Conservation (phyloP, 345 rosid species). For the Passiflora organensis region DNA sequence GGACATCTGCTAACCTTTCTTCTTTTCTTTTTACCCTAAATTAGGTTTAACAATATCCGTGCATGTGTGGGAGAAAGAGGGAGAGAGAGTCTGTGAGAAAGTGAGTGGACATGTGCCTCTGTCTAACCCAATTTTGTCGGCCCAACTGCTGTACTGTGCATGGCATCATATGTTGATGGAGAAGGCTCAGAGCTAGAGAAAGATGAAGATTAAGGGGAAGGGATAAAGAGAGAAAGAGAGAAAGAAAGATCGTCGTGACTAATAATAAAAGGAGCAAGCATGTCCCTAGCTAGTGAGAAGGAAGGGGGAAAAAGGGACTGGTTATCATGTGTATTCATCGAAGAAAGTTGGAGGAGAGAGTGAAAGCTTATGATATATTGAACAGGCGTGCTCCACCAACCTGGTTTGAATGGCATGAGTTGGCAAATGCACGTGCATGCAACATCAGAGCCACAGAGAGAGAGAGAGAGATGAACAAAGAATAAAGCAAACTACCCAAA, state of each 20-base stretch:
- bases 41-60: too few relatives aligned
- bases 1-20: too few relatives aligned
- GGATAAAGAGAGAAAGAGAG: too few relatives aligned
- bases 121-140: neutral
- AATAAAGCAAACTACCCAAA: constrained; percentile 33
- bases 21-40: too few relatives aligned
- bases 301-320: neutral
- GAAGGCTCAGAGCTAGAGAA: neutral
- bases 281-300: constrained; percentile 6
- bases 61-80: neutral
- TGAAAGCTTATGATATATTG: too few relatives aligned
- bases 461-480: too few relatives aligned
- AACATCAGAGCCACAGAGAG: constrained; percentile 6
- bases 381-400: too few relatives aligned
- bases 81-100: neutral
- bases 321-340: neutral
- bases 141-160: constrained; percentile 2
- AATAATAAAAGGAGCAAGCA: constrained; percentile 2
- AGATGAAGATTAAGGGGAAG: too few relatives aligned
- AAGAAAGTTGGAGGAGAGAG: too few relatives aligned
- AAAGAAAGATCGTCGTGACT: constrained; percentile 9
- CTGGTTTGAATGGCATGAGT: constrained; percentile 33
- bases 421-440: constrained; percentile 51
- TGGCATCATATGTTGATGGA: neutral
- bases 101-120: constrained; percentile 3